Evolutionary conservation across 176 grass and related monocot species (phyloP).

Genomic region (Bonia amplexicaulis): DNA sequence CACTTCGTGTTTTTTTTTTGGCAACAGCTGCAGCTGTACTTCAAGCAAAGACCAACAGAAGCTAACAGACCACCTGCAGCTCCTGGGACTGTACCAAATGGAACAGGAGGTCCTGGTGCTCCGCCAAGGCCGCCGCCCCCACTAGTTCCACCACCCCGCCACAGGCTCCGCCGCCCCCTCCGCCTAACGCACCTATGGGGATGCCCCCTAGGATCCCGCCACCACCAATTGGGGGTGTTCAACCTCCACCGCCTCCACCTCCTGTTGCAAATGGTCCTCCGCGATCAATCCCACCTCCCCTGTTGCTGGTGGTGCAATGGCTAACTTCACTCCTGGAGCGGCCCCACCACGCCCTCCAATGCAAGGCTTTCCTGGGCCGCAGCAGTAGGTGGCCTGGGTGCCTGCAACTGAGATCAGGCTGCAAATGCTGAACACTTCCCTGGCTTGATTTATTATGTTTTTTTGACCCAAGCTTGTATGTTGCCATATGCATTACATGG

Average conservation of each 20-base stretch:
- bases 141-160: constrained; percentile 51
- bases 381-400: constrained; percentile 24
- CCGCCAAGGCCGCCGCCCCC: constrained; percentile 54
- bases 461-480: constrained; percentile 18
- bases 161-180: constrained; percentile 55
- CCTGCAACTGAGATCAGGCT: neutral
- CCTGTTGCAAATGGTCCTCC: constrained; percentile 66
- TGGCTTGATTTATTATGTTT: constrained; percentile 2
- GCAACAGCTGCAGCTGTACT: constrained; percentile 80
- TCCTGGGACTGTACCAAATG: constrained; percentile 61
- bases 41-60: constrained; percentile 76
- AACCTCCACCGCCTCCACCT: constrained; percentile 64
- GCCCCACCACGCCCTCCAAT: constrained; percentile 46
- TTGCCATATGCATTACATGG: neutral
- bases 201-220: constrained; percentile 68
- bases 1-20: neutral
- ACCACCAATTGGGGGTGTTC: constrained; percentile 34
- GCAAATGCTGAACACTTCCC: neutral
- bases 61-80: constrained; percentile 61
- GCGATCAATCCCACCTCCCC: constrained; percentile 68
- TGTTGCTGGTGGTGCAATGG: constrained; percentile 37
- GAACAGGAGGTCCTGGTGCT: constrained; percentile 52
- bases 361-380: constrained; percentile 60
- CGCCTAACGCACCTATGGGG: constrained; percentile 46
- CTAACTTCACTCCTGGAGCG: constrained; percentile 57